These are phyloP conservation scores for Ilyonectria sp. DNA, from an alignment of 2,329 filamentous ascomycete species.

Conservation along the genomic window DNA sequence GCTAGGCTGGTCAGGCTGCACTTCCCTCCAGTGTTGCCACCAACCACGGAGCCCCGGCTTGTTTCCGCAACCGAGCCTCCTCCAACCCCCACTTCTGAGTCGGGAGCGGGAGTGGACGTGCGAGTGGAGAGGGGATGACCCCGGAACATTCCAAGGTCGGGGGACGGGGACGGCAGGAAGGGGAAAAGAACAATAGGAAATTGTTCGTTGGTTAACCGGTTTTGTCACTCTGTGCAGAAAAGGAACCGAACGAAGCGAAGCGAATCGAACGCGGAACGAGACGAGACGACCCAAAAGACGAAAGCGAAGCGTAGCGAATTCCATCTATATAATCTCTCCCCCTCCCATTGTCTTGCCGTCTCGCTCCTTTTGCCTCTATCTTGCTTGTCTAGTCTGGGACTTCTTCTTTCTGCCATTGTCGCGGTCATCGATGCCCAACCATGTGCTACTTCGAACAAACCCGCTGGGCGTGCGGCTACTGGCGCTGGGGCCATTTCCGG, in stretches of 20 bases:
- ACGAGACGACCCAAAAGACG: neutral
- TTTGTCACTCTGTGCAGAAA: neutral
- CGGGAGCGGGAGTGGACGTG: slow-evolving; percentile 30
- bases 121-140: slow-evolving; percentile 29
- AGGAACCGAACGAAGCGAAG: neutral
- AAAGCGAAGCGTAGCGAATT: neutral
- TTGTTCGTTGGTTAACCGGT: neutral
- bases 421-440: slow-evolving; percentile 42
- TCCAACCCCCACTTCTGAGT: too few species aligned
- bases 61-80: too few species aligned
- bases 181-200: neutral
- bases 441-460: slow-evolving; percentile 99
- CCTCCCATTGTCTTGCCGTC: neutral
- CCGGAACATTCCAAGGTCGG: slow-evolving; percentile 20
- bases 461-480: slow-evolving; percentile 88
- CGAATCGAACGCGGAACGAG: neutral
- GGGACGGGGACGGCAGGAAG: slow-evolving; percentile 3
- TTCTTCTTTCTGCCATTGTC: neutral
- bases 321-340: neutral
- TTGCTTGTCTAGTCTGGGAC: neutral
- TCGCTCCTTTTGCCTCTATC: neutral
- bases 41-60: too few species aligned
- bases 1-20: too few species aligned
- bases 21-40: too few species aligned
- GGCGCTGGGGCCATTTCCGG: slow-evolving; percentile 94